Evolutionary conservation across 371 early-diverging fungal species (phyloP).

Genomic region (Rhizomucor pusillus): DNA sequence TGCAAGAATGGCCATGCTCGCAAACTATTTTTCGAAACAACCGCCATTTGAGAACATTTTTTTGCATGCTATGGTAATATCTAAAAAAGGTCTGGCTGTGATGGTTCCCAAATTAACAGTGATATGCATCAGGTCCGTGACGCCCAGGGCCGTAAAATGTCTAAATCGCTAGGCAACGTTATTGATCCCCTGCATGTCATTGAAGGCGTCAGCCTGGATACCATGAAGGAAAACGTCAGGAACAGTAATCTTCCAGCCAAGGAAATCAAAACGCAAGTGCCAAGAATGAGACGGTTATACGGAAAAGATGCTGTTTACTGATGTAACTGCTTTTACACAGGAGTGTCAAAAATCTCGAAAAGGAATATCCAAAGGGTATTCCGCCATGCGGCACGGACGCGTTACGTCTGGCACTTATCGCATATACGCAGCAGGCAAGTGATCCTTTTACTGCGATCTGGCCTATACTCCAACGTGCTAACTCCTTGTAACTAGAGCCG

Average conservation of each 20-base stretch:
- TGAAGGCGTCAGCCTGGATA: slow-evolving; percentile 73
- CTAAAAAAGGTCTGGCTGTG: not conserved
- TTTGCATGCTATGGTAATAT: slow-evolving; percentile 84
- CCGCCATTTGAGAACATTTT: slow-evolving; percentile 86
- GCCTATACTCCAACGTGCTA: no score
- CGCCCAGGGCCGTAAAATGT: slow-evolving; percentile 98
- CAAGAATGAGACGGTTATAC: not conserved
- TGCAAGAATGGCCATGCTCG: slow-evolving; percentile 99
- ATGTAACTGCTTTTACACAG: slow-evolving; percentile 19
- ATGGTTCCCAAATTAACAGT: not conserved
- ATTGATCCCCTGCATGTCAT: slow-evolving; percentile 98
- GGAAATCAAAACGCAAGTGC: slow-evolving; percentile 70
- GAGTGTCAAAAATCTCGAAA: slow-evolving; percentile 63
- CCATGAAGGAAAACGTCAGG: slow-evolving; percentile 66
- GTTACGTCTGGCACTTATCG: slow-evolving; percentile 85
- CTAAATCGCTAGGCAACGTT: slow-evolving; percentile 96
- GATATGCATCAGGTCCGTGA: slow-evolving; percentile 75
- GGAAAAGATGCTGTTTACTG: not conserved
- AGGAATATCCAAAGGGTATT: slow-evolving; percentile 96
- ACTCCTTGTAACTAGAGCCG: slow-evolving; percentile 63
- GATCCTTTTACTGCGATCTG: not conserved
- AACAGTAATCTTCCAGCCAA: slow-evolving; percentile 77
- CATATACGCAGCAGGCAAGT: slow-evolving; percentile 80
- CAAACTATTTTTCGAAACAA: slow-evolving; percentile 81
- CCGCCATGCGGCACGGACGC: slow-evolving; percentile 97